These are phyloP conservation scores for Akanthomyces muscarius DNA, from an alignment of 2,329 filamentous ascomycete species.

Conservation along the genomic window DNA sequence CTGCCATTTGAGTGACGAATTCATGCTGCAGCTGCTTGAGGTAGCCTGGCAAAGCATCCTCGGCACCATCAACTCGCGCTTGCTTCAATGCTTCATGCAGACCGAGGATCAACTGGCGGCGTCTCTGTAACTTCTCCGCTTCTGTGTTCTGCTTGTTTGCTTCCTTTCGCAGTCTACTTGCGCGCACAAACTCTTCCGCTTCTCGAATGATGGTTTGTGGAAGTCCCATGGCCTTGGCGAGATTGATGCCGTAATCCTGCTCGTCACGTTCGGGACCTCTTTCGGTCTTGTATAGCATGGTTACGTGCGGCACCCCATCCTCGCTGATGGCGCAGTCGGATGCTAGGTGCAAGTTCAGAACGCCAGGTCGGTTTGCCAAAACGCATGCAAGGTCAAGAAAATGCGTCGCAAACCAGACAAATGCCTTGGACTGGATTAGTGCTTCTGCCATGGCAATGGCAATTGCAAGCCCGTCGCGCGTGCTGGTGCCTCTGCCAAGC, in stretches of 20 bases:
- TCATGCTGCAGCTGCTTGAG: conserved; percentile 48
- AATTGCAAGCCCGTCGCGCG: conserved; percentile 81
- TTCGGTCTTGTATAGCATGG: conserved; percentile 81
- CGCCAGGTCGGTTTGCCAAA: conserved; percentile 69
- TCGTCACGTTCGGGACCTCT: conserved; percentile 66
- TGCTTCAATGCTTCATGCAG: conserved; percentile 70
- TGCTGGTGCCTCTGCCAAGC: conserved; percentile 85
- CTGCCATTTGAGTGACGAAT: conserved; percentile 16
- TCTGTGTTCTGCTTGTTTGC: conserved; percentile 56
- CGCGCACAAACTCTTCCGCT: conserved; percentile 63
- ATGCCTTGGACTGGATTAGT: conserved; percentile 70
- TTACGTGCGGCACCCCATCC: conserved; percentile 58
- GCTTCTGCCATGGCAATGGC: conserved; percentile 87
- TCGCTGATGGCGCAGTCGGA: conserved; percentile 57
- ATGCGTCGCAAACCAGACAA: conserved; percentile 92
- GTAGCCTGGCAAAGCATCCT: conserved; percentile 59
- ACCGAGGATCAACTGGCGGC: conserved; percentile 68
- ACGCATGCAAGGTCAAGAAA: conserved; percentile 79
- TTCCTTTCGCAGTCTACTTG: conserved; percentile 55
- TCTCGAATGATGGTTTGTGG: conserved; percentile 62
- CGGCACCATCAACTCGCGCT: conserved; percentile 59
- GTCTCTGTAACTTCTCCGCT: conserved; percentile 54
- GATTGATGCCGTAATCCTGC: conserved; percentile 73
- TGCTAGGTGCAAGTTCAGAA: conserved; percentile 76
- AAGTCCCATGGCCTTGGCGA: conserved; percentile 72